Evolutionary conservation across 208 protist genomes (phyloP).

Genomic region (Vickermania spadyakhi): DNA sequence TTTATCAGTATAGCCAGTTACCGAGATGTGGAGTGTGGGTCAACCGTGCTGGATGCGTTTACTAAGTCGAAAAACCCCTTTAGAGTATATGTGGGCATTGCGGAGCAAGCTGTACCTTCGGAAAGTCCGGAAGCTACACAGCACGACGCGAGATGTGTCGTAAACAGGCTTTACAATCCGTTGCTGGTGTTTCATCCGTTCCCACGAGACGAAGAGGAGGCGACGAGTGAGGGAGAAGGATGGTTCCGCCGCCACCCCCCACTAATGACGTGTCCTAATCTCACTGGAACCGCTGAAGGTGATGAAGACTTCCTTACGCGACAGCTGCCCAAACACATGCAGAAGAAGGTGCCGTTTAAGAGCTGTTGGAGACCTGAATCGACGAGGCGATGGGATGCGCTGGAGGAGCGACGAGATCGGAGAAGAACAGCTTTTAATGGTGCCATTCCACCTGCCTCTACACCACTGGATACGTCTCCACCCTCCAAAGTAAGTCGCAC

Average conservation of each 20-base stretch:
- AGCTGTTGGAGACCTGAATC: not conserved
- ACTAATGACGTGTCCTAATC: not conserved
- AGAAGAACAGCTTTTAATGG: not conserved
- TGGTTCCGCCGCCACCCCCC: not conserved
- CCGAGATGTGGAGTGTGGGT: slow-evolving; percentile 74
- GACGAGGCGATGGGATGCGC: not conserved
- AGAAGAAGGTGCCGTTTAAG: not conserved
- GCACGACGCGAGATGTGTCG: slow-evolving; percentile 11
- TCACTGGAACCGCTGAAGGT: not conserved
- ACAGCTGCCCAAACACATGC: not conserved
- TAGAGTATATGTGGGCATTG: slow-evolving; percentile 74
- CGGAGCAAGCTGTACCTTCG: slow-evolving; percentile 21
- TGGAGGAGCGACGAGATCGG: not conserved
- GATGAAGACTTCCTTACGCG: not conserved
- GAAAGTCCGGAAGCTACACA: slow-evolving; percentile 10
- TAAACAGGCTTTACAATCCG: not conserved
- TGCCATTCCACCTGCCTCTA: not conserved
- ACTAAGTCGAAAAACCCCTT: slow-evolving; percentile 48
- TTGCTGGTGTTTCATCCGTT: not conserved
- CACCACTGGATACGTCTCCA: not conserved
- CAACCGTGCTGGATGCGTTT: slow-evolving; percentile 69
- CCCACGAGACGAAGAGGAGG: not conserved
- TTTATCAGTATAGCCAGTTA: slow-evolving; percentile 88
- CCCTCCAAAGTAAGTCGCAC: not conserved
- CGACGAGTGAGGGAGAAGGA: not conserved